Evolutionary conservation across 2,329 filamentous ascomycete species (phyloP).

Genomic region (Cladorrhinum sp.): DNA sequence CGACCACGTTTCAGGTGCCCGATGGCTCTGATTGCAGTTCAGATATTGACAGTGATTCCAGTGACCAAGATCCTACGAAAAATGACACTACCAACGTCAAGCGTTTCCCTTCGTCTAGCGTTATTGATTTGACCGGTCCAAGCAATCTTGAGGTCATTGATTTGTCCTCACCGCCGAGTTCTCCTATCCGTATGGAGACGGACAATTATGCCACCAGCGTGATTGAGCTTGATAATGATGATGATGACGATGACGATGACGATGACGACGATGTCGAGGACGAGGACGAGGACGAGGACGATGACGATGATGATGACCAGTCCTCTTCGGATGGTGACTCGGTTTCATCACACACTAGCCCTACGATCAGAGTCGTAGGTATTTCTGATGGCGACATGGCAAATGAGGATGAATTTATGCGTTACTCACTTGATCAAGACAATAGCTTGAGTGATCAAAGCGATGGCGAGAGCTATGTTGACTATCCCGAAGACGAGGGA

Average conservation of each 20-base stretch:
- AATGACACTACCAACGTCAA: no score
- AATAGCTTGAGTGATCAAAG: slow-evolving; percentile 1
- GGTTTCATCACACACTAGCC: background rate
- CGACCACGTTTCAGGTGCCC: slow-evolving; percentile 29
- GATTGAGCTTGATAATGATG: background rate
- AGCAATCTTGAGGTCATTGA: slow-evolving; percentile 13
- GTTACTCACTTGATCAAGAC: background rate
- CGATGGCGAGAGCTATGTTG: slow-evolving; percentile 1
- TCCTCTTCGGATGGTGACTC: background rate
- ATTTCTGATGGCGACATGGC: background rate
- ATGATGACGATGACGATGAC: slow-evolving; percentile 4
- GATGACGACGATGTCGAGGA: background rate
- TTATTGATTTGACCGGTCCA: slow-evolving; percentile 24
- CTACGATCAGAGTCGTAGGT: background rate
- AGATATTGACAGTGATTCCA: slow-evolving; percentile 14
- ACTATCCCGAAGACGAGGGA: slow-evolving; percentile 5
- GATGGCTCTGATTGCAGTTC: slow-evolving; percentile 26
- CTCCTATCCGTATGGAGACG: slow-evolving; percentile 1
- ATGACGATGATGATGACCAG: background rate
- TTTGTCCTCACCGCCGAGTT: slow-evolving; percentile 15
- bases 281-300: background rate
- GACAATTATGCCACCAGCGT: background rate
- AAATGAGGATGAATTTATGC: background rate
- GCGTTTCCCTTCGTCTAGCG: background rate
- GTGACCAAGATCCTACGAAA: background rate